A percentile compares a stretch with the other conserved stretches of the same genome.
Evolutionary conservation across 2,329 filamentous ascomycete species (phyloP).

Genomic region (Trichoderma aggressivum): DNA sequence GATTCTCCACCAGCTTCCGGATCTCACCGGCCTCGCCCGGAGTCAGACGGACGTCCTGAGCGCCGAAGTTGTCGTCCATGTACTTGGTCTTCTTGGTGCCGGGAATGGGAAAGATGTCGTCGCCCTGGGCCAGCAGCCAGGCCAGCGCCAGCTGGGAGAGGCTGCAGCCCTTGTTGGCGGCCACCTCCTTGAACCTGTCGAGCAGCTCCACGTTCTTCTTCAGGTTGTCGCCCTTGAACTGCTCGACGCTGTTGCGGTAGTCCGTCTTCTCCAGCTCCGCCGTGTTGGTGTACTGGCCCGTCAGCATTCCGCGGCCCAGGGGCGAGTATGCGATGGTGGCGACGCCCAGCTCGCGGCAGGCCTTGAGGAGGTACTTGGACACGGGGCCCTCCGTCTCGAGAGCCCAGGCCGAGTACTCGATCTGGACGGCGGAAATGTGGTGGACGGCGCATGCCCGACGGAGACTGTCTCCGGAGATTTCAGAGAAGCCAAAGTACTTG

Average conservation of each 20-base stretch:
- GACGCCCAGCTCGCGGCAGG: slow-evolving; percentile 56
- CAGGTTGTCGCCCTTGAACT: slow-evolving; percentile 24
- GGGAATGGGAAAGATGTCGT: slow-evolving; percentile 58
- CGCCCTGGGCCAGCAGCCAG: slow-evolving; percentile 59
- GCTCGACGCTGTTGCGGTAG: slow-evolving; percentile 32
- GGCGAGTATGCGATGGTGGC: slow-evolving; percentile 57
- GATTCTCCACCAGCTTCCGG: slow-evolving; percentile 1
- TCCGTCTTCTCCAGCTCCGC: slow-evolving; percentile 45
- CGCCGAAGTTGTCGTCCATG: slow-evolving; percentile 44
- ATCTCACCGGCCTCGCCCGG: slow-evolving; percentile 2
- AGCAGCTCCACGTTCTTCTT: slow-evolving; percentile 52
- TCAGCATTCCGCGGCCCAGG: slow-evolving; percentile 56
- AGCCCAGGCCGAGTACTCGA: slow-evolving; percentile 53
- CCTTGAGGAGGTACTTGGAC: slow-evolving; percentile 46
- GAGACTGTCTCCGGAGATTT: slow-evolving; percentile 48
- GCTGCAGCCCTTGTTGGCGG: slow-evolving; percentile 52
- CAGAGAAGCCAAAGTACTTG: slow-evolving; percentile 54
- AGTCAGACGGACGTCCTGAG: slow-evolving; percentile 31
- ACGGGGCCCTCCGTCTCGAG: slow-evolving; percentile 56
- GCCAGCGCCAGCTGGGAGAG: slow-evolving; percentile 58
- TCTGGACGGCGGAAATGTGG: slow-evolving; percentile 49
- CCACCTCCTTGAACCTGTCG: slow-evolving; percentile 46
- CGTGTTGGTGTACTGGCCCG: slow-evolving; percentile 44
- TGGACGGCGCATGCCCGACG: slow-evolving; percentile 49
- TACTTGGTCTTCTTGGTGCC: slow-evolving; percentile 48